Base-by-base conservation (phyloP, 2,329 filamentous ascomycete species). In the Penicillium sp. region DNA sequence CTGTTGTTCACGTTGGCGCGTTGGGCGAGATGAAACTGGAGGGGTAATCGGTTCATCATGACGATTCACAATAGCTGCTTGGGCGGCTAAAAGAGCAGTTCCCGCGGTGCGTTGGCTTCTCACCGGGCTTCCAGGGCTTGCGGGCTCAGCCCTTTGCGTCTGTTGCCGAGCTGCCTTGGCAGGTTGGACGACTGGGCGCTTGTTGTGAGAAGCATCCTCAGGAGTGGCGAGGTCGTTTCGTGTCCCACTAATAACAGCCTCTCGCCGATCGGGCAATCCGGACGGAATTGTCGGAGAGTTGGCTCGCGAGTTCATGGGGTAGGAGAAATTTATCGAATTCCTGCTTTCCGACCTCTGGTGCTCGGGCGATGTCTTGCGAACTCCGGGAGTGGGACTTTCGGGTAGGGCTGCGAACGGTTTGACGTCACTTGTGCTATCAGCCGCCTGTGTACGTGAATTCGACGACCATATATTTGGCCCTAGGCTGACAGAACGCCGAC, bases 401-500 rank as follows among this genome's bases (percentile, higher is more conserved):
- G 64, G 63, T 8, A 55, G 64, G 56, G 17, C 60, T 68, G n/a
- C 64, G 60, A 29, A 58, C 68, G 49, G 67, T 66, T 64, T 84
- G 80, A 31, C 81, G 64, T 41, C 35, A 41, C 67, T 78, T 81
- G 74, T 69, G 21, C 76, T 74, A 67, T 29, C 78, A 77, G 63
- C 78, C 71, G 45, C 75, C 74, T 30, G 75, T 13, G 75, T 76
- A 9, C 76, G 76, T 4, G 83, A 78, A 30, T 82, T 83, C 17
- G 71, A 76, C 5, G 81, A 78, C 61, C 84, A 83, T 63, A 75
- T 73, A 2, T 78, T 73, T 7, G 84, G 81, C 46, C 85, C 85
- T 47, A 85, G 69, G 67, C 85, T 88, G 23, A 80, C 76, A 9
- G 84, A 76, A 15, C 83, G 79, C 53, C 77, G 76, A 65, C 74